Evolutionary conservation across 352 stramenopile genomes (phyloP), one percentile per base, ranked within the genome.

Genomic region (Phytophthora cajani): DNA sequence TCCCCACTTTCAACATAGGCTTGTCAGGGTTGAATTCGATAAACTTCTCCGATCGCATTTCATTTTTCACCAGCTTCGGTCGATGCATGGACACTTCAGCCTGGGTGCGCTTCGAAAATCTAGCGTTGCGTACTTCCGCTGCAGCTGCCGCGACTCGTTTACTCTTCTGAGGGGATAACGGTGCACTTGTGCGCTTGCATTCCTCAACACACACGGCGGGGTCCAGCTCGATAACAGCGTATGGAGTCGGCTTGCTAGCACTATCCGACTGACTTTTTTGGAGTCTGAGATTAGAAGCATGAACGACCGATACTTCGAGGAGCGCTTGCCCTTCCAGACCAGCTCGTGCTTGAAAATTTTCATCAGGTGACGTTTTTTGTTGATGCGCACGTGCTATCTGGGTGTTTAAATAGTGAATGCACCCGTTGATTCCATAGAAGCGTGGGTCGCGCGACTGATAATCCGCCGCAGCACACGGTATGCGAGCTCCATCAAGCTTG

Each of bases 351-450:
- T 91, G 86, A 62, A 91, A 92, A 0, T 67, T 60, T 71, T 92
- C 83, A 50, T 93, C 85, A 0, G 75, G 74, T 8, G 82, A 77
- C n/a, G 63, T 70, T 27, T 72, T 87, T 27, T 90, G 79, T n/a
- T 72, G 71, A 64, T 91, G 82, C 2, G 86, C 82, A 27, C 79
- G 74, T 6, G 82, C 61, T 44, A 93, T 84, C 51, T 90, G 84
- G 5, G 75, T 71, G 49, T 90, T 89, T 7, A 91, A 64, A 16
- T 87, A 77, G 38, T 93, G 84, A 63, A 93, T 90, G 66, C 84
- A 92, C 10, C 86, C 86, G 53, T 93, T 93, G 47, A 93, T 83
- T 6, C 86, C 86, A 58, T 93, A 93, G 59, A 93, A 93, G n/a
- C 83, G 76, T 2, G 86, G 86, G 11, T 92, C 75, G 3, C 77